These are phyloP conservation scores for Trebouxia gelatinosa DNA, from an alignment of 163 green algal genomes.

Conservation along the genomic window DNA sequence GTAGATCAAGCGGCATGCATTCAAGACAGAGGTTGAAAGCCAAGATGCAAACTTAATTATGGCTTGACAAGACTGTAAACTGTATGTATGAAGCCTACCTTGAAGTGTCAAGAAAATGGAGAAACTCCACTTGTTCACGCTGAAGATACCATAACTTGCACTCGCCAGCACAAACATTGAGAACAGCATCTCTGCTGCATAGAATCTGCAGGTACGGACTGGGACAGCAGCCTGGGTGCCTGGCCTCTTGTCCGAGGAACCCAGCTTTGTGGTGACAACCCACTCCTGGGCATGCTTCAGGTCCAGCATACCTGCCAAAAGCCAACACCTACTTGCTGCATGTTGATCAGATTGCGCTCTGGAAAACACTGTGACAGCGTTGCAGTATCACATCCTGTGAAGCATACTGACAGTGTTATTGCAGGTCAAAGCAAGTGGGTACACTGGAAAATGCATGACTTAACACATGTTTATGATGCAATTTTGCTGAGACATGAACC, in stretches of 20 bases:
- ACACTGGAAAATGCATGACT: no score
- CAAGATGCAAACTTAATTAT: neutral
- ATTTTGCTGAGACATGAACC: no score
- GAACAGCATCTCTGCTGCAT: constrained; percentile 58
- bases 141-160: constrained; percentile 70
- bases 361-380: no score
- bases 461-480: no score
- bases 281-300: constrained; percentile 77
- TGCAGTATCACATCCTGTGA: no score
- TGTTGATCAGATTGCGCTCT: no score
- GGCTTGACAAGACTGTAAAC: neutral
- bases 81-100: constrained; percentile 32
- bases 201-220: constrained; percentile 45
- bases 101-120: constrained; percentile 76
- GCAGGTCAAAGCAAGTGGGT: no score
- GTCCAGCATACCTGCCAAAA: constrained; percentile 73
- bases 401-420: no score
- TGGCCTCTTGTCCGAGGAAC: constrained; percentile 64
- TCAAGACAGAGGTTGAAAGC: neutral
- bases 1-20: neutral
- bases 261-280: constrained; percentile 87
- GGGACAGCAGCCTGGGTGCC: constrained; percentile 37
- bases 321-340: no score
- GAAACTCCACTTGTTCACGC: constrained; percentile 66
- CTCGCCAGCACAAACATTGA: constrained; percentile 61